Evolutionary conservation across 1,284 basidiomycete genomes (phyloP), one percentile per base, ranked within the genome.

Genomic region (Tilletia setariae): DNA sequence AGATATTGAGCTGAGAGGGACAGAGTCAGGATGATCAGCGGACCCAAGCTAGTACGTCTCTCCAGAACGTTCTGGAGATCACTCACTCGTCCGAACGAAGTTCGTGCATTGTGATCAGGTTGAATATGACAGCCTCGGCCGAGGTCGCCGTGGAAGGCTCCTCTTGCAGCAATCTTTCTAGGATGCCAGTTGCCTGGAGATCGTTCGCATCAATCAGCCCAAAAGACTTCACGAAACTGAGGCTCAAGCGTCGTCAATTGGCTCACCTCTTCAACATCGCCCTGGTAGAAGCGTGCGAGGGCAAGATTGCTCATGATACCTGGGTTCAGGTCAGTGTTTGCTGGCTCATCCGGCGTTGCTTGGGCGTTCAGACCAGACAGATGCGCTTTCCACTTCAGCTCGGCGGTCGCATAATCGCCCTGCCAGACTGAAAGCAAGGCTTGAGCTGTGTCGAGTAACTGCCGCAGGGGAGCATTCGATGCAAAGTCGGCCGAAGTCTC

Each of bases 31-130:
- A 32, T 15, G 64, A 16, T 30, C 47, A 46, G 21, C 21, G 25
- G 25, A 44, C 28, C 23, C 2, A 46, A 42, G 9, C 21, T 1
- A 32, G 32, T 11, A 28, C n/a, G 6, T 6, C 6, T 6, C 19
- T 21, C 6, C 42, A 28, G 59, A 40, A 15, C 15, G 42, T 23
- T 21, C 46, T 44, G 43, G 44, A 2, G 16, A 25, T 0, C 1
- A 61, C 56, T 61, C 15, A 61, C 56, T 69, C 66, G 13, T 44
- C 25, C 19, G 59, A 21, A 0, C 65, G 66, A 1, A 76, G 69
- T 53, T 78, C 76, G 69, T 74, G 75, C n/a, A 78, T 70, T 16
- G 76, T 78, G 19, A 68, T 68, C 8, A 71, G 51, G 47, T 77
- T 77, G 72, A 77, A 77, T 28, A 77, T 51, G 9, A 75, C 65